Evolutionary conservation across 2,329 filamentous ascomycete genomes (phyloP), one percentile per base, ranked within the genome.

Genomic region (Mycosphaerella sp.): DNA sequence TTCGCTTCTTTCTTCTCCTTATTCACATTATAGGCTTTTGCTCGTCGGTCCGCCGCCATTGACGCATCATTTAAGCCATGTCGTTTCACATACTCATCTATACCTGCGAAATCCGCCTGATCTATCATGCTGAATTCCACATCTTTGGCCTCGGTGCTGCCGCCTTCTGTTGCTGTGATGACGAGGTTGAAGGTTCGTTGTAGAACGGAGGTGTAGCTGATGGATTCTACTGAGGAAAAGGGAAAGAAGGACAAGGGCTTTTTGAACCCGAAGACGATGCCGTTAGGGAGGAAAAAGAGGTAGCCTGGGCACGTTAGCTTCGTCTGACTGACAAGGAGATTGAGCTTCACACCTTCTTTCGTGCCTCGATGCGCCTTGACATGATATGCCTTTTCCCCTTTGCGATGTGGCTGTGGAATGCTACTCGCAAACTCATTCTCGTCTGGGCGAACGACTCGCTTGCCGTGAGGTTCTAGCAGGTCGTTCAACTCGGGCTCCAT

Each of bases 181-280:
- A 81, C 81, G 34, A 85, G 75, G 62, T 85, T 85, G 72, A 85
- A 85, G 0, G 82, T 85, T 34, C 82, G 78, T 61, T 83, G 81
- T 6, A 85, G 72, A 14, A 85, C 79, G 40, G 79, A 80, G 3
- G 81, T 84, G 70, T 84, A 85, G 39, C 79, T 81, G 44, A 84
- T 77, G 21, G 78, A 78, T 48, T 80, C 78, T 54, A 85, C 75
- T 36, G 74, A 72, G 45, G 78, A 75, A 56, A 85, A 83, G 7
- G 80, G 75, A 64, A 84, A 83, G 70, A 81, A 84, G 7, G 78
- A 67, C 23, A 85, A 71, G 0, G 82, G 82, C 63, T 85, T 85
- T 64, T 84, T 84, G 74, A 83, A 85, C 40, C 79, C 82, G 64
- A 80, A 85, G 40, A 85, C 67, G 45, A 85, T 80, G 32, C 82